Base-by-base conservation (phyloP, 371 early-diverging fungal genomes). In the Lichtheimia ramosa region DNA sequence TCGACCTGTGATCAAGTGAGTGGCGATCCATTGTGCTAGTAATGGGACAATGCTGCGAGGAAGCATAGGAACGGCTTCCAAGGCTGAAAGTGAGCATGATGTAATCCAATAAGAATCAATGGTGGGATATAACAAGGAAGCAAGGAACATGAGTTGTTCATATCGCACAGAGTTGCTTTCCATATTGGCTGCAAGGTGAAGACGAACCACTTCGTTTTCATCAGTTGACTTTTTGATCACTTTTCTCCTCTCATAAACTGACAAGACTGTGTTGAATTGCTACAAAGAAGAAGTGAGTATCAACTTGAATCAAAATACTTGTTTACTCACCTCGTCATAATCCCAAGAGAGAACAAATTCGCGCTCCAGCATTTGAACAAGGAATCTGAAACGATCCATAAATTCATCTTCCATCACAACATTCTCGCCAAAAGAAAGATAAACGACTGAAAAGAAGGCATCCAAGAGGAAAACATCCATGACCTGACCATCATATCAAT, bases 21-120 rank as follows among this genome's bases (percentile, higher is more conserved):
- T 77, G 0, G 81, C 81, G 53, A 80, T 80, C 81, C 81, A 80
- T 54, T 80, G 81, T 0, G 70, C 59, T 1, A 80, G 56, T 20
- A 73, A 50, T 23, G 81, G 81, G 1, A 77, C 71, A 51, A 77
- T 75, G 40, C 77, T 71, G 0, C 77, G 62, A 10, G 81, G 81
- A 14, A 81, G 48, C 65, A 74, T 77, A 7, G 81, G 81, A 0
- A 81, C 77, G 5, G 66, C 73, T 50, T 77, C 81, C 23, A 81
- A 57, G 2, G 77, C 81, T 10, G 81, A 81, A 15, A 81, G 56
- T 0, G 81, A 81, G 39, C 81, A 81, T 5, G 81, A 77, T 3
- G 81, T 77, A 12, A 81, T 77, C 81, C 81, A 81, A 41, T 77
- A 77, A 10, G 74, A 66, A 54, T 81, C 81, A 14, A 81, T 61